Evolutionary conservation across 345 rosid genomes (phyloP).

Genomic region (Sisymbrium altissimum): DNA sequence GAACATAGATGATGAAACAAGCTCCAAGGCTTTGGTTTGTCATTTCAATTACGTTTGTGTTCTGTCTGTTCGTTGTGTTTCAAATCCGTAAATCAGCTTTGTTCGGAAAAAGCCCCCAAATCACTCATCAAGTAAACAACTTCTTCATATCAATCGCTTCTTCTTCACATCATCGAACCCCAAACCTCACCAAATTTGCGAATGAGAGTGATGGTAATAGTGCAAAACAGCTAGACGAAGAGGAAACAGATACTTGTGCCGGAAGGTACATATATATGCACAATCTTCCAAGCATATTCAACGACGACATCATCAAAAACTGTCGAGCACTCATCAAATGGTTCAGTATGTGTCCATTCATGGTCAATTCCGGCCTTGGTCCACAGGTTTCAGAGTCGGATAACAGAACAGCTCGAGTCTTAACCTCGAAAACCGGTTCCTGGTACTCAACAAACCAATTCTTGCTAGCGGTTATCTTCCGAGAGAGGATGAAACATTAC

Average conservation of each 20-base stretch:
- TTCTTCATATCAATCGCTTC: slow-evolving; percentile 30
- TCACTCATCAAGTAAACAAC: slow-evolving; percentile 23
- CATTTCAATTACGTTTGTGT: slow-evolving; percentile 11
- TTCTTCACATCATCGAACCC: slow-evolving; percentile 14
- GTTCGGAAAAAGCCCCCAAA: background rate
- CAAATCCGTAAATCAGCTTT: slow-evolving; percentile 9
- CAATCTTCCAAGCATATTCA: slow-evolving; percentile 38
- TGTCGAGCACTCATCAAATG: slow-evolving; percentile 34
- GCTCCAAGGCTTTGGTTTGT: slow-evolving; percentile 18
- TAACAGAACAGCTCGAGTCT: background rate
- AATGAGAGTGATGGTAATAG: background rate
- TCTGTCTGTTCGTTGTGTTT: slow-evolving; percentile 22
- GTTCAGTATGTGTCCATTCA: slow-evolving; percentile 36
- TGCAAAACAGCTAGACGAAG: background rate
- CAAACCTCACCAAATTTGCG: slow-evolving; percentile 1
- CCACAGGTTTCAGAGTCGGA: slow-evolving; percentile 22
- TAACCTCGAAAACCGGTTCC: slow-evolving; percentile 21
- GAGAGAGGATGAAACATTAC: slow-evolving; percentile 43
- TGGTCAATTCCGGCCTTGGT: slow-evolving; percentile 42
- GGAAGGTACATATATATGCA: slow-evolving; percentile 43
- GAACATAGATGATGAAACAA: slow-evolving; percentile 19
- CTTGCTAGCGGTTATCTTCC: slow-evolving; percentile 43
- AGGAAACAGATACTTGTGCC: slow-evolving; percentile 26
- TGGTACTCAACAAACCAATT: slow-evolving; percentile 45
- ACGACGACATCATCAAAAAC: slow-evolving; percentile 36